These are phyloP conservation scores for Sambucus nigra DNA, from an alignment of 129 eudicot species.

Conservation along the genomic window DNA sequence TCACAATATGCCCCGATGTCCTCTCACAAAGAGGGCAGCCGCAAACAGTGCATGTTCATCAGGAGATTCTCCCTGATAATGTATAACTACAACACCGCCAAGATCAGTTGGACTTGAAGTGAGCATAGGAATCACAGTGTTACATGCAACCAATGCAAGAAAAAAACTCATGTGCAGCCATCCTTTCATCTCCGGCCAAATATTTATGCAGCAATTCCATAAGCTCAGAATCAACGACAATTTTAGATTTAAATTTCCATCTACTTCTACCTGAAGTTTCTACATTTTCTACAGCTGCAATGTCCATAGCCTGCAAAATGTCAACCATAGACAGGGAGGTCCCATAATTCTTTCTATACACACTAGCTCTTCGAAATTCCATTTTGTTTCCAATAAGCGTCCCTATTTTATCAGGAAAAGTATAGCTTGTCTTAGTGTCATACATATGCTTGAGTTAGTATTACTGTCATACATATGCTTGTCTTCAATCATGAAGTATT, in stretches of 20 bases:
- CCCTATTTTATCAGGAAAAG: too few relatives aligned
- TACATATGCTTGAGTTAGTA: conserved; percentile 52
- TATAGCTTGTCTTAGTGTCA: too few relatives aligned
- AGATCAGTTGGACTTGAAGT: conserved; percentile 17
- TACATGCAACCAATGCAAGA: conserved; percentile 85
- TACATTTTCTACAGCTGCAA: too few relatives aligned
- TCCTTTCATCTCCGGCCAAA: conserved; percentile 32
- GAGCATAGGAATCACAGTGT: conserved; percentile 78
- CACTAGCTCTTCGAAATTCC: too few relatives aligned
- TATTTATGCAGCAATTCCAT: conserved; percentile 51
- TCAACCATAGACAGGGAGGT: too few relatives aligned
- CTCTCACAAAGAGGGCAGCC: conserved; percentile 80
- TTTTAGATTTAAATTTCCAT: conserved; percentile 51
- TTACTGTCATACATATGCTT: conserved; percentile 61
- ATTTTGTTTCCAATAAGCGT: too few relatives aligned
- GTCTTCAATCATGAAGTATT: conserved; percentile 93
- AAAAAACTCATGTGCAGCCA: conserved; percentile 68
- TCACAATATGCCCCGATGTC: conserved; percentile 82
- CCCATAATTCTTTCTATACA: too few relatives aligned
- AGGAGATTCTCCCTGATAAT: conserved; percentile 95
- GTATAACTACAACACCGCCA: conserved; percentile 27
- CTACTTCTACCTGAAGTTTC: conserved; percentile 30
- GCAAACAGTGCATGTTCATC: conserved; percentile 86
- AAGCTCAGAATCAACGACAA: conserved; percentile 52
- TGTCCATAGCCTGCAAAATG: too few relatives aligned